phyloP scores from a whole-genome alignment of 768 basidiomycete species.

The Termitomyces sp. region DNA sequence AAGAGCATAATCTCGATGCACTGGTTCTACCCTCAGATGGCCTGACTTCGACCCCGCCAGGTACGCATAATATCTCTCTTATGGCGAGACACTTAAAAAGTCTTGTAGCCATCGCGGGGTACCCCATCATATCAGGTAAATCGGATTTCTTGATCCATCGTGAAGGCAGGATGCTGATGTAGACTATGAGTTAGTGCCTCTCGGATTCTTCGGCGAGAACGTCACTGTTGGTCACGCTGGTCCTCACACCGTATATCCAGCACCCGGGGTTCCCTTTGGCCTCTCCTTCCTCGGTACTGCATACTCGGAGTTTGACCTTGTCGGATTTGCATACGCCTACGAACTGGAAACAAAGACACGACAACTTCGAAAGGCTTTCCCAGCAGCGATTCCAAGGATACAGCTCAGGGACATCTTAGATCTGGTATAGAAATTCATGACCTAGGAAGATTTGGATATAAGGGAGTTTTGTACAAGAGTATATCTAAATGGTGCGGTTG shows the following conservation, averaged over 20 bases:
- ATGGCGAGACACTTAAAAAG: not conserved
- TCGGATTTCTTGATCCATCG: not conserved
- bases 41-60: conserved; percentile 34
- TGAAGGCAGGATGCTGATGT: not conserved
- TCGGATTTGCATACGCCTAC: conserved; percentile 59
- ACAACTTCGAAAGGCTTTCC: not conserved
- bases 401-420: not conserved
- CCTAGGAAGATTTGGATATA: too few species aligned
- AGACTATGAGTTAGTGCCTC: conserved; percentile 36
- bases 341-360: conserved; percentile 55
- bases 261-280: conserved; percentile 58
- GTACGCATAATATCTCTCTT: conserved; percentile 15
- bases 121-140: conserved; percentile 61
- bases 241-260: conserved; percentile 40
- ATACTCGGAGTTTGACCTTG: conserved; percentile 53
- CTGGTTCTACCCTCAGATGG: conserved; percentile 44
- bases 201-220: conserved; percentile 53
- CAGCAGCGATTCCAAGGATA: not conserved
- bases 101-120: conserved; percentile 53
- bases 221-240: conserved; percentile 34
- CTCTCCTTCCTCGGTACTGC: conserved; percentile 59
- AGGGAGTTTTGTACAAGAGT: too few species aligned
- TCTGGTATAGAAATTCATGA: not conserved
- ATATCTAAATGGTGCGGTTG: too few species aligned
- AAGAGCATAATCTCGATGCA: conserved; percentile 46